Conservation (phyloP, 2,329 filamentous ascomycete species). For the Herpotrichia juniperi region DNA sequence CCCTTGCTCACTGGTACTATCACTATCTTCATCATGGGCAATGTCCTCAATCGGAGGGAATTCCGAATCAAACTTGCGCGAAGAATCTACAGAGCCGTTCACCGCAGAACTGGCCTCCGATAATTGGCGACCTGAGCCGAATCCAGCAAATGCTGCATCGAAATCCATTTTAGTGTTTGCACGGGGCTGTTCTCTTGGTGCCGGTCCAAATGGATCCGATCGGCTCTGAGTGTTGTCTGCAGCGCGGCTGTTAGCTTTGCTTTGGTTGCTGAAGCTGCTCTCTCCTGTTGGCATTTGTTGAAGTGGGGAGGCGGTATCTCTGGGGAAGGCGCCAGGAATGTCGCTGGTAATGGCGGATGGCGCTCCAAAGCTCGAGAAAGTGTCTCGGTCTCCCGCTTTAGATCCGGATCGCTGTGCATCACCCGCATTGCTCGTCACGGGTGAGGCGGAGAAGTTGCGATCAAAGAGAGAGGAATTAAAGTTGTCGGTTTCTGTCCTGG, state of each 20-base stretch:
- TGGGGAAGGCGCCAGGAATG: constrained; percentile 57
- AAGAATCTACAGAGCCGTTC: constrained; percentile 35
- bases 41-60: constrained; percentile 94
- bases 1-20: constrained; percentile 69
- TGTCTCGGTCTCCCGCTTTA: constrained; percentile 47
- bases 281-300: constrained; percentile 56
- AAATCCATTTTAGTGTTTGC: constrained; percentile 74
- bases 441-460: constrained; percentile 45
- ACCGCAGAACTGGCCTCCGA: constrained; percentile 47
- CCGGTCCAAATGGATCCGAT: constrained; percentile 49
- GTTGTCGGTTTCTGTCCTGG: constrained; percentile 42
- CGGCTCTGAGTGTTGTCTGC: constrained; percentile 51
- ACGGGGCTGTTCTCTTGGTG: constrained; percentile 38
- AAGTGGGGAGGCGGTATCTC: constrained; percentile 48
- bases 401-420: constrained; percentile 42
- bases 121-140: constrained; percentile 61
- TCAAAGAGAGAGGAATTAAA: constrained; percentile 45
- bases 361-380: constrained; percentile 45
- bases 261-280: constrained; percentile 55
- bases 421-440: constrained; percentile 48
- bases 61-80: constrained; percentile 70
- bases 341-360: constrained; percentile 32
- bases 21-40: constrained; percentile 81
- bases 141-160: constrained; percentile 82
- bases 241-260: constrained; percentile 47